Percentiles rank a stretch among this genome's conserved stretches.
Conservation (phyloP, 305 asterid genomes). For the Solanum hybrid region DNA sequence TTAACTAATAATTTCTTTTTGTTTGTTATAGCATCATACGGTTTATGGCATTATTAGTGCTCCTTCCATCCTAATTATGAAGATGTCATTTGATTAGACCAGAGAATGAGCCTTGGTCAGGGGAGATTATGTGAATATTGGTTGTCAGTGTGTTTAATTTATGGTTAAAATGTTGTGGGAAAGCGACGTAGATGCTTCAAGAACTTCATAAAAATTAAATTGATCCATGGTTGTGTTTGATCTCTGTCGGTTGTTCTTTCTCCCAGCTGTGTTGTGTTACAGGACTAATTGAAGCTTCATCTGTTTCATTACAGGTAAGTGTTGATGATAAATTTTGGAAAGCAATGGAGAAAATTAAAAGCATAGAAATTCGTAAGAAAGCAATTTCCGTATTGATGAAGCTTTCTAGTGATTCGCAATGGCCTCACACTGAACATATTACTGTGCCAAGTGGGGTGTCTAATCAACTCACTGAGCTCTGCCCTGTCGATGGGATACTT, state of each 20-base stretch:
- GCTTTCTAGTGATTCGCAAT: conserved; percentile 3
- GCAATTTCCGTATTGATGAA: conserved; percentile 11
- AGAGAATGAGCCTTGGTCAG: background rate
- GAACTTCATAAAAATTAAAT: background rate
- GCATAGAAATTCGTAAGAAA: conserved; percentile 6
- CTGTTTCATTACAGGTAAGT: background rate
- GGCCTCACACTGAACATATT: background rate
- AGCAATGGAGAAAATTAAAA: conserved; percentile 8
- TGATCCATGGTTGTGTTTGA: background rate
- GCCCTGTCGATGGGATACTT: background rate
- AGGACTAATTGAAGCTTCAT: conserved; percentile 2
- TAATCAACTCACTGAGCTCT: background rate
- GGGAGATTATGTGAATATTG: background rate
- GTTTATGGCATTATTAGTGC: background rate
- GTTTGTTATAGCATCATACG: background rate
- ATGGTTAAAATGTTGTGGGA: background rate
- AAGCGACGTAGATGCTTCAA: background rate
- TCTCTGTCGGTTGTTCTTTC: background rate
- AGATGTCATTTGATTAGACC: background rate
- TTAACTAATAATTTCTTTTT: background rate
- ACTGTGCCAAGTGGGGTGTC: background rate
- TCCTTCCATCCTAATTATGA: background rate
- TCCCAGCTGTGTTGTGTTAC: background rate
- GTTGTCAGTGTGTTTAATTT: background rate
- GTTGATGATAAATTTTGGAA: conserved; percentile 9